phyloP scores from a whole-genome alignment of 2,329 filamentous ascomycete species.

The Beauveria scarabaeidicola region DNA sequence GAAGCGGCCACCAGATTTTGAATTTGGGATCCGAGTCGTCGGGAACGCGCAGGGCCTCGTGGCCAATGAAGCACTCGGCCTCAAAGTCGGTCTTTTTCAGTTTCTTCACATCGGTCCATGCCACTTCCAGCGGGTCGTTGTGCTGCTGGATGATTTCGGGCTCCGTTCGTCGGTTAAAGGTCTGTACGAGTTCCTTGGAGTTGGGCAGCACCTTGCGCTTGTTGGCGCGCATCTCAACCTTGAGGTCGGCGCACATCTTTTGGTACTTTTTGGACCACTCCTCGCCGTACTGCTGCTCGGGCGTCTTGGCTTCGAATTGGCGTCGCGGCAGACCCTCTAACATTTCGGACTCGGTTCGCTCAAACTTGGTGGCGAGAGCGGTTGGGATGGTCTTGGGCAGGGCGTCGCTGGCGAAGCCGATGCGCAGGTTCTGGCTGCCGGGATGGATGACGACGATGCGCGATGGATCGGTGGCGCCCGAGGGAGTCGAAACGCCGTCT shows the following conservation, averaged over 20 bases:
- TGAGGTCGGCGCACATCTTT: constrained; percentile 78
- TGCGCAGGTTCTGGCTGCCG: constrained; percentile 88
- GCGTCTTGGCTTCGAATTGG: constrained; percentile 51
- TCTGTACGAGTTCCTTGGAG: constrained; percentile 89
- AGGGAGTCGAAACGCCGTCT: constrained; percentile 44
- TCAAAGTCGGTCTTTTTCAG: constrained; percentile 55
- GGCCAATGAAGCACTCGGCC: constrained; percentile 66
- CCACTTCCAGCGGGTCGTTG: constrained; percentile 87
- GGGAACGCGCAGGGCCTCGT: constrained; percentile 74
- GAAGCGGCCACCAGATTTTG: constrained; percentile 87
- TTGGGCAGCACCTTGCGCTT: constrained; percentile 96
- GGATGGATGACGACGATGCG: constrained; percentile 93
- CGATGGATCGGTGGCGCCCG: constrained; percentile 63
- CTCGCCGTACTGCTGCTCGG: constrained; percentile 80
- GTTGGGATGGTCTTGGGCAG: constrained; percentile 91
- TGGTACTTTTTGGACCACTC: constrained; percentile 70
- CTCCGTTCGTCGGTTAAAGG: constrained; percentile 79
- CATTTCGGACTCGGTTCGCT: constrained; percentile 75
- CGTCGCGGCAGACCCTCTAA: constrained; percentile 67
- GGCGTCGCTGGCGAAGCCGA: constrained; percentile 92
- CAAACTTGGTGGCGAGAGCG: constrained; percentile 74
- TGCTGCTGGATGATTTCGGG: constrained; percentile 87
- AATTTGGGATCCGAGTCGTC: constrained; percentile 85
- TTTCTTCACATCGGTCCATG: constrained; percentile 79
- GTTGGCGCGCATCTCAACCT: constrained; percentile 82